Conservation (phyloP, 257 asterid species). For the Dorcoceras hygrometricum region DNA sequence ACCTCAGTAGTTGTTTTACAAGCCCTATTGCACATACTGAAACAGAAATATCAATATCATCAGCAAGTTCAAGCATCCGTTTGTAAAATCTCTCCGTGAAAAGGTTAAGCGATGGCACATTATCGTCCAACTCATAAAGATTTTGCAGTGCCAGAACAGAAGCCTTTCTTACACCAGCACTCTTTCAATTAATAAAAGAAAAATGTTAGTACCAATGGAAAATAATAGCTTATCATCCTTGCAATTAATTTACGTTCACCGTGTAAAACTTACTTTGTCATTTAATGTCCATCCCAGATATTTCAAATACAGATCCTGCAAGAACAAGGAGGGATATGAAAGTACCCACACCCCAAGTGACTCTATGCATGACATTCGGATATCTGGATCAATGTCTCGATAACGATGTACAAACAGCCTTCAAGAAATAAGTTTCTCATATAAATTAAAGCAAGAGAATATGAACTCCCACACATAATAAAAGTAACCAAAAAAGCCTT, state of each 20-base stretch:
- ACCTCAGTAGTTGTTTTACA: constrained; percentile 91
- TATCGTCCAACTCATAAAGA: constrained; percentile 89
- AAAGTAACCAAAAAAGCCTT: constrained; percentile 6
- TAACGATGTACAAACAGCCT: constrained; percentile 97
- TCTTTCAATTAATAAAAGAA: constrained; percentile 42
- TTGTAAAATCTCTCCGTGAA: constrained; percentile 88
- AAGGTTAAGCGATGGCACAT: constrained; percentile 93
- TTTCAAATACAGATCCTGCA: constrained; percentile 94
- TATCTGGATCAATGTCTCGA: constrained; percentile 92
- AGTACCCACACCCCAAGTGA: constrained; percentile 95
- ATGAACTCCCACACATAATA: constrained; percentile 3
- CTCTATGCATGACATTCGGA: constrained; percentile 87
- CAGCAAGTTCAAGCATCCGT: constrained; percentile 98
- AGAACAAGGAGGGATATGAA: constrained; percentile 88
- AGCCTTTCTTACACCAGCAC: constrained; percentile 93
- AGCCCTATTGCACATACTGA: constrained; percentile 99
- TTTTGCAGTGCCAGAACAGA: constrained; percentile 91
- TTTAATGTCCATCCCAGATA: constrained; percentile 99
- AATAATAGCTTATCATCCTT: constrained; percentile 12
- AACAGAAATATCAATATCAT: constrained; percentile 92
- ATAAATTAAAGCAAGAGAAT: constrained; percentile 17
- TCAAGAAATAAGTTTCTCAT: constrained; percentile 28
- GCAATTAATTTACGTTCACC: background rate
- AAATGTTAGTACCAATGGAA: constrained; percentile 25
- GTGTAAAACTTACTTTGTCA: constrained; percentile 70